phyloP scores from a whole-genome alignment of 2,329 filamentous ascomycete genomes.

The Beauveria sp. region DNA sequence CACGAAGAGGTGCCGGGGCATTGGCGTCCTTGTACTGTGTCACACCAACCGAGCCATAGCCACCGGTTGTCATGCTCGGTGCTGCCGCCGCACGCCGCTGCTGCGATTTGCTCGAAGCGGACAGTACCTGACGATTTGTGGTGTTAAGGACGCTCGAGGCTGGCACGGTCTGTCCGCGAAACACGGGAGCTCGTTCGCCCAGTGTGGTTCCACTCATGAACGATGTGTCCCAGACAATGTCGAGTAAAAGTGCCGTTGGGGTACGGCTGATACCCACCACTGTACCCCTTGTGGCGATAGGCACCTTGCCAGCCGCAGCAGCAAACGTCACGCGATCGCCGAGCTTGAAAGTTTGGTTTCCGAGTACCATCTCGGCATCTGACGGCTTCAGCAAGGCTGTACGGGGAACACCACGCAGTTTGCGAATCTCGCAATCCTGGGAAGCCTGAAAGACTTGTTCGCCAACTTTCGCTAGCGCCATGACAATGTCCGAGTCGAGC shows the following conservation, averaged over 20 bases:
- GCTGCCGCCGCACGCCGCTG: conserved; percentile 43
- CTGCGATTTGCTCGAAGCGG: conserved; percentile 44
- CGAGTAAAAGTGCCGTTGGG: conserved; percentile 71
- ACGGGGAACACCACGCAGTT: conserved; percentile 73
- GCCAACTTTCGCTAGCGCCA: conserved; percentile 67
- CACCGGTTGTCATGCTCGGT: conserved; percentile 41
- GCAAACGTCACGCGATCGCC: conserved; percentile 93
- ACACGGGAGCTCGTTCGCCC: conserved; percentile 81
- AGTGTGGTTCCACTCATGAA: conserved; percentile 98
- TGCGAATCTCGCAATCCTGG: conserved; percentile 53
- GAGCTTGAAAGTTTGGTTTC: conserved; percentile 73
- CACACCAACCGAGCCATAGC: conserved; percentile 51
- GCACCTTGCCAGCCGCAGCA: conserved; percentile 86
- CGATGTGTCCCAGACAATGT: conserved; percentile 86
- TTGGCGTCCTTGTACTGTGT: conserved; percentile 55
- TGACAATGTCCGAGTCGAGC: conserved; percentile 84
- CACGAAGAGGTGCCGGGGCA: conserved; percentile 46
- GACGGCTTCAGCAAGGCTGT: conserved; percentile 85
- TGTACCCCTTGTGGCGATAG: conserved; percentile 83
- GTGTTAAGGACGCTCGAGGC: conserved; percentile 85
- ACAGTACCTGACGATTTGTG: conserved; percentile 71
- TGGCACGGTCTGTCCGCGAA: conserved; percentile 88
- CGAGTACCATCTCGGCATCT: conserved; percentile 88
- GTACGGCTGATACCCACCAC: conserved; percentile 93
- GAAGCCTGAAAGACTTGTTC: conserved; percentile 52